Evolutionary conservation across 345 rosid species (phyloP), one percentile per base, ranked within the genome.

Genomic region (Xanthoceras sorbifolium): DNA sequence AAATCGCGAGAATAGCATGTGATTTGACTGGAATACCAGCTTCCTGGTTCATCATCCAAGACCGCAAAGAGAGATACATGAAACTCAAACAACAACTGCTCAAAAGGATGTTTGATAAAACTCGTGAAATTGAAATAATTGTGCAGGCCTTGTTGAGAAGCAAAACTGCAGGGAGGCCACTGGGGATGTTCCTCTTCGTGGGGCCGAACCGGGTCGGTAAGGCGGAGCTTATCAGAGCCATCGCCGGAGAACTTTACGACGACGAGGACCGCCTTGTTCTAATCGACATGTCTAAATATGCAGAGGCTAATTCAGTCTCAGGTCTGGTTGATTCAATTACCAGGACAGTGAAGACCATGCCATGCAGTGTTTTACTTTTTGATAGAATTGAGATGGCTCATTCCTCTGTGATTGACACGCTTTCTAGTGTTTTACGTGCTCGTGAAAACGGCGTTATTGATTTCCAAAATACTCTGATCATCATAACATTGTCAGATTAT

Each of bases 171-270:
- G 14, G 48, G 34, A 8, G 9, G 23, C 75, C 50, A 57, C 11
- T 72, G 3, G 75, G 75, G 20, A 8, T 59, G 22, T 59, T 57
- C 36, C 48, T 72, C 22, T 38, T 72, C 28, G 12, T 25, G 5
- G 52, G 65, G 2, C 29, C 17, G 5, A 12, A 57, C 9, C 4
- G 65, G 17, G 48, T 15, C 3, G n/a, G 32, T 0, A 72, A 72
- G 52, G 46, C 14, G 2, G 32, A 34, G 52, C 66, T 57, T 15
- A 34, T 34, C 17, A 59, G 42, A 57, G 65, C 75, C n/a, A 57
- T 36, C 14, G 75, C 65, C 65, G 61, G 18, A n/a, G 65, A 72
- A 66, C 65, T 72, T 34, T 72, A 57, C 26, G 75, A 57, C 18
- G 20, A 34, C 5, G 72, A 46, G 9, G 31, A 46, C 28, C 52